These are phyloP conservation scores for Plasmopara muralis DNA, from an alignment of 352 stramenopile species.

Conservation along the genomic window DNA sequence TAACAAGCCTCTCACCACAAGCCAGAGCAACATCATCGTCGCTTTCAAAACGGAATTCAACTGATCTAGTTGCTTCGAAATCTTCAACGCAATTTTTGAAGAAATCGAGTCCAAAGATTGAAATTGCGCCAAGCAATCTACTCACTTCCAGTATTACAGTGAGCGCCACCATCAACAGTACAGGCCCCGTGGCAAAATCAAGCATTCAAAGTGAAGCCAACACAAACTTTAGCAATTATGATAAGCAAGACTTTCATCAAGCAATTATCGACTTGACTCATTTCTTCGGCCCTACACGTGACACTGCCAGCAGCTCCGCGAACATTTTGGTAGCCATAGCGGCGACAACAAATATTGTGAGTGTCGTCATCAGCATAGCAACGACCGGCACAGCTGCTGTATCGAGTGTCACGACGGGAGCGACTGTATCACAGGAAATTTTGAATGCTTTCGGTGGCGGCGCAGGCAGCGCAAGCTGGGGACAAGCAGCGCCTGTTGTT, in stretches of 20 bases:
- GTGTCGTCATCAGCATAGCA: slow-evolving; percentile 34
- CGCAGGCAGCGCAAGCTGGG: slow-evolving; percentile 3
- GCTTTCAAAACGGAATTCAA: slow-evolving; percentile 4
- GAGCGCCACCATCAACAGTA: slow-evolving; percentile 6
- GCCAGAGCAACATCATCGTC: slow-evolving; percentile 5
- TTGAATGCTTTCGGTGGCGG: slow-evolving; percentile 17
- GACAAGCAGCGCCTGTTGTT: slow-evolving; percentile 24
- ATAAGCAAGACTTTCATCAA: slow-evolving; percentile 15
- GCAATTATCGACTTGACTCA: slow-evolving; percentile 25
- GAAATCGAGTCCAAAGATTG: slow-evolving; percentile 3
- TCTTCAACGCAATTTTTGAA: slow-evolving; percentile 5
- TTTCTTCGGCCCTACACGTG: slow-evolving; percentile 22
- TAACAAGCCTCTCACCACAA: too few species aligned
- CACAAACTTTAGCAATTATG: neutral
- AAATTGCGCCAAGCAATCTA: neutral
- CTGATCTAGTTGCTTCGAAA: slow-evolving; percentile 1
- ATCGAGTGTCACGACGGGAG: slow-evolving; percentile 14
- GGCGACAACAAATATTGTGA: slow-evolving; percentile 46
- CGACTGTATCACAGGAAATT: slow-evolving; percentile 23
- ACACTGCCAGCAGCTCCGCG: slow-evolving; percentile 31
- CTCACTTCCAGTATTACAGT: neutral
- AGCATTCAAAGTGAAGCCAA: slow-evolving; percentile 8
- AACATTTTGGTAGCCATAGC: slow-evolving; percentile 54
- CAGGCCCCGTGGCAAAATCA: slow-evolving; percentile 1
- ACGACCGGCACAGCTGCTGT: slow-evolving; percentile 30